These are phyloP conservation scores for Wilcoxina mikolae DNA, from an alignment of 495 filamentous ascomycete species.

Conservation along the genomic window DNA sequence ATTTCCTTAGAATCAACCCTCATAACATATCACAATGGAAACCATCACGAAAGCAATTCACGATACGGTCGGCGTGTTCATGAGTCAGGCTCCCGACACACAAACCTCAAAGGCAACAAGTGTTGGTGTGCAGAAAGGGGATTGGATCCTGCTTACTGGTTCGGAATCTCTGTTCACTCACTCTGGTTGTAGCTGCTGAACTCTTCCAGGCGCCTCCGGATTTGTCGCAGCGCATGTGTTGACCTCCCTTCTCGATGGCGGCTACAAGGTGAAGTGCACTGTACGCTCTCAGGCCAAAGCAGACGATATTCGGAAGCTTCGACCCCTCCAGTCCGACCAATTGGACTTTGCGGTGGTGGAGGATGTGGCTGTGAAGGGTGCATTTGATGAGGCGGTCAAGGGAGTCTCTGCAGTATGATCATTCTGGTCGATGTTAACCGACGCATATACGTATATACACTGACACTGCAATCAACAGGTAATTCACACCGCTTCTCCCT, in stretches of 20 bases:
- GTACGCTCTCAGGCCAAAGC: slow-evolving; percentile 70
- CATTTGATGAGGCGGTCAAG: slow-evolving; percentile 66
- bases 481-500: slow-evolving; percentile 43
- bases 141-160: slow-evolving; percentile 5
- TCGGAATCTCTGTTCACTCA: neutral
- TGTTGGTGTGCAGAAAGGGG: neutral
- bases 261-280: slow-evolving; percentile 55
- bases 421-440: no score
- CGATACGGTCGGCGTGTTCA: slow-evolving; percentile 1
- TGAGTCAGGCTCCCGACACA: neutral
- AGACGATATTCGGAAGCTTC: slow-evolving; percentile 43
- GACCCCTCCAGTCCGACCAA: slow-evolving; percentile 32
- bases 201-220: slow-evolving; percentile 41
- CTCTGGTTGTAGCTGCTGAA: neutral
- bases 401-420: slow-evolving; percentile 53
- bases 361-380: slow-evolving; percentile 59
- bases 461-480: neutral
- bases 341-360: slow-evolving; percentile 64
- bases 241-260: slow-evolving; percentile 8
- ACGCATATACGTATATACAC: neutral
- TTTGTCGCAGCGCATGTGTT: slow-evolving; percentile 42
- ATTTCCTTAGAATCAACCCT: no score
- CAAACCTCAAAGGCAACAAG: no score
- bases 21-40: no score
- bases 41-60: slow-evolving; percentile 3